Evolutionary conservation across 441 rosid species (phyloP).

Genomic region (Pelargonium australe): DNA sequence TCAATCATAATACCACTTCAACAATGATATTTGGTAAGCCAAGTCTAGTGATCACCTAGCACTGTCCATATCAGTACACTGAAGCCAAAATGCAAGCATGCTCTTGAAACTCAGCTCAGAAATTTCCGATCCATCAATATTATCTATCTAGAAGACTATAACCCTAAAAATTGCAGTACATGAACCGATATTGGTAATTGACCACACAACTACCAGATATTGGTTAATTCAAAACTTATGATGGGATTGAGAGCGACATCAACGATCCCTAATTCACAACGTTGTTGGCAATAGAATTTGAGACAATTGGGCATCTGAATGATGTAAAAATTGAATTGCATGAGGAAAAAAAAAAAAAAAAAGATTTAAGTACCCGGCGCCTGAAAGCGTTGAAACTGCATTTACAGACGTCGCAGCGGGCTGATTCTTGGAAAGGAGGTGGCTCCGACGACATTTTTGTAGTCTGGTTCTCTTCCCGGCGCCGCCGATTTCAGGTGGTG

Average conservation of each 20-base stretch:
- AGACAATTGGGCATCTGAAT: background rate
- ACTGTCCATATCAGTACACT: background rate
- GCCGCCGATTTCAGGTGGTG: background rate
- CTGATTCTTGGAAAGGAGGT: conserved; percentile 59
- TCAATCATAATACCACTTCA: background rate
- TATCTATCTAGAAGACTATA: background rate
- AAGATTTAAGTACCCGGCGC: conserved; percentile 41
- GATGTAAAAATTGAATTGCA: conserved; percentile 7
- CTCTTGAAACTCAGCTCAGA: background rate
- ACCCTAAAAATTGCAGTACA: background rate
- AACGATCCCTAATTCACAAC: too few relatives aligned
- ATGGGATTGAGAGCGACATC: too few relatives aligned
- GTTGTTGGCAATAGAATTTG: too few relatives aligned
- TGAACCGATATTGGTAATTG: background rate
- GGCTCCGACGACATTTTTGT: conserved; percentile 46
- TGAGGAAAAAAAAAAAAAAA: conserved; percentile 12
- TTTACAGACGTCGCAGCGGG: conserved; percentile 72
- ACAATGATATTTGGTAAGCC: background rate
- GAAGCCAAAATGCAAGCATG: background rate
- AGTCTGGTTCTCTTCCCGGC: too few relatives aligned
- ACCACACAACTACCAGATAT: background rate
- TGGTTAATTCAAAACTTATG: too few relatives aligned
- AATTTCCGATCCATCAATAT: background rate
- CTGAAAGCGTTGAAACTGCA: conserved; percentile 77
- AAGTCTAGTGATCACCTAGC: background rate